Evolutionary conservation across 2,329 filamentous ascomycete genomes (phyloP), one percentile per base, ranked within the genome.

Genomic region (Ceratocystiopsis minuta): DNA sequence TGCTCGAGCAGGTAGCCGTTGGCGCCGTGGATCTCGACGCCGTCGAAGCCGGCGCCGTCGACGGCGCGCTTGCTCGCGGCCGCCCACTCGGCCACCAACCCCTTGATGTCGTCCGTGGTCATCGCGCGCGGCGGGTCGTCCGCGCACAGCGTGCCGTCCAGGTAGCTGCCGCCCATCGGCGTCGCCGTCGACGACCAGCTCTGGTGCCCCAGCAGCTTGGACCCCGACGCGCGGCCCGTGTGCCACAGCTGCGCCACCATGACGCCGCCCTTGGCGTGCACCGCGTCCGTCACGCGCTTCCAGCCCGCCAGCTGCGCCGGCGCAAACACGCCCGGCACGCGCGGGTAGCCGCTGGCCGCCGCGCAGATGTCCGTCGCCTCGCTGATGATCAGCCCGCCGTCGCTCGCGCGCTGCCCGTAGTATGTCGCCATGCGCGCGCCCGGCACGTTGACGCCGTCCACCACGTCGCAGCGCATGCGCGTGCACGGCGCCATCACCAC

Each of bases 171-270:
- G 16, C 16, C 13, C 43, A 65, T 67, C 10, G 62, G 58, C 11
- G 59, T 59, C 3, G 61, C 62, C 0, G 54, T 60, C 2, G 59
- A 50, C 6, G 53, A 52, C 18, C 60, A 45, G 3, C 56, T 55
- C 3, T 55, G 52, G 6, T 50, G 47, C 0, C 60, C 43, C 13
- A 20, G 58, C 35, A 58, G 44, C 24, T 28, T 28, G 1, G 61
- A 56, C 6, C 28, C 16, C 12, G 54, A 70, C 34, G 49, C 55
- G 0, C 59, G 58, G 0, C 59, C 59, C 0, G 54, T 50, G 32
- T 58, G 53, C 56, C 57, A 78, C 0, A 80, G 60, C 53, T 80
- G 75, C 6, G 64, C 41, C 32, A 44, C 46, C 17, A 48, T 44
- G 37, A 41, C 43, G 17, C 39, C 28, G 14, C 48, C 47, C 34